Base-by-base conservation (phyloP, 2,329 filamentous ascomycete species). In the Blastomyces gilchristii region DNA sequence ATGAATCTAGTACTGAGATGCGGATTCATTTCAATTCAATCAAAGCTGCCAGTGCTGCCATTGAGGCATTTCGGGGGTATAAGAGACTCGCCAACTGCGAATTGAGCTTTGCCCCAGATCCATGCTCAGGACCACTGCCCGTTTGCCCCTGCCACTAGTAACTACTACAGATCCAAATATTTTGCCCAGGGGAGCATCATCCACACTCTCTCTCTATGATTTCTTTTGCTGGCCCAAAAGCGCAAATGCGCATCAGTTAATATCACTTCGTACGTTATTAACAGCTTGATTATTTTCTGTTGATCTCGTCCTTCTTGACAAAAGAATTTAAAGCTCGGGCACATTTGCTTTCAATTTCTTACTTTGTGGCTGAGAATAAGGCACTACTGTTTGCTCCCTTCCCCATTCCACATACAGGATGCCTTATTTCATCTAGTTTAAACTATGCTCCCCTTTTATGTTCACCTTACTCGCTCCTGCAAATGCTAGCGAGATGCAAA, bases 11-110 rank as follows among this genome's bases (percentile, higher is more conserved):
- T 22, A 67, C 66, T 1, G 64, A 66, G 53, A 58, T 68, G 6
- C 60, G 58, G 37, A 58, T 68, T 28, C 59, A 63, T 45, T 65
- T 68, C 43, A 65, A 66, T 58, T 68, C 65, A 14, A 65, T 68
- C 34, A 22, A 62, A n/a, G 65, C 66, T n/a, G 65, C 65, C 1
- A 56, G 52, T 11, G 58, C 37, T 9, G 64, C 58, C 22, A 47
- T 62, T 57, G 59, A 41, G 7, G 59, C 53, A 2, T 45, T 62
- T 34, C 18, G 43, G 22, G 61, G 18, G 50, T 62, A 43, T 37
- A 31, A 14, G 16, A 61, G n/a, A 41, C 61, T 64, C 25, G 49
- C 45, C 18, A 58, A 64, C 16, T 68, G 66, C 58, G 63, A 57
- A 12, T 28, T 67, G n/a, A 50, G 60, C 3, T 68, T 67, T 50